phyloP scores from a whole-genome alignment of 208 protist species.

The Leishmania aethiopica region DNA sequence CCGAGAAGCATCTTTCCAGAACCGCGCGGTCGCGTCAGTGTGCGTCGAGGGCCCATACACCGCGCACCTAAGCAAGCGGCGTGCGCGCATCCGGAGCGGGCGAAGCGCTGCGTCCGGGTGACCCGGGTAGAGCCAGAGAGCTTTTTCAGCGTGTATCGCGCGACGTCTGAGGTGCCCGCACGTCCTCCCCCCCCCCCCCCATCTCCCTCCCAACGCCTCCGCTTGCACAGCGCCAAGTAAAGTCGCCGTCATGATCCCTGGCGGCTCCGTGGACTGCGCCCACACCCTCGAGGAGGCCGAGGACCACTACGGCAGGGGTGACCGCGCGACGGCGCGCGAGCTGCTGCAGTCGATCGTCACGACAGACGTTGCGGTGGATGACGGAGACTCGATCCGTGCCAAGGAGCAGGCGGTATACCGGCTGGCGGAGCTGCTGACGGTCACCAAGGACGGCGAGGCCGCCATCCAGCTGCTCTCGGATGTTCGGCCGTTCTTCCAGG shows the following conservation, averaged over 20 bases:
- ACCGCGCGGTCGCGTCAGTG: no score
- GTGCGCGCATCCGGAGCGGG: neutral
- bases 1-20: neutral
- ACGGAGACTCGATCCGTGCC: conserved; percentile 61
- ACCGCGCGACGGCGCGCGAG: conserved; percentile 54
- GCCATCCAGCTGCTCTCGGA: conserved; percentile 65
- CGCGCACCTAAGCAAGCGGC: no score
- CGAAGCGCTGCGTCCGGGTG: neutral
- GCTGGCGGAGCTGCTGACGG: conserved; percentile 62
- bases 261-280: conserved; percentile 21
- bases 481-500: conserved; percentile 77
- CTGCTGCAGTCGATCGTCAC: conserved; percentile 57
- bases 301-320: conserved; percentile 54
- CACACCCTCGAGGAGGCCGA: conserved; percentile 56
- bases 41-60: neutral
- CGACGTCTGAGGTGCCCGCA: neutral
- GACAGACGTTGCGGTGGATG: conserved; percentile 46
- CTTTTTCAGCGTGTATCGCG: neutral
- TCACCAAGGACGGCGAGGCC: conserved; percentile 51
- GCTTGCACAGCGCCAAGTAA: neutral
- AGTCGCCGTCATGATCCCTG: conserved; percentile 3
- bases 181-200: neutral
- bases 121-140: neutral
- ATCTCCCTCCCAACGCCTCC: neutral
- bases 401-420: conserved; percentile 89